A percentile compares a stretch with the other conserved stretches of the same genome.
phyloP scores from a whole-genome alignment of 371 early-diverging fungal genomes.

The Saksenaea oblongispora region DNA sequence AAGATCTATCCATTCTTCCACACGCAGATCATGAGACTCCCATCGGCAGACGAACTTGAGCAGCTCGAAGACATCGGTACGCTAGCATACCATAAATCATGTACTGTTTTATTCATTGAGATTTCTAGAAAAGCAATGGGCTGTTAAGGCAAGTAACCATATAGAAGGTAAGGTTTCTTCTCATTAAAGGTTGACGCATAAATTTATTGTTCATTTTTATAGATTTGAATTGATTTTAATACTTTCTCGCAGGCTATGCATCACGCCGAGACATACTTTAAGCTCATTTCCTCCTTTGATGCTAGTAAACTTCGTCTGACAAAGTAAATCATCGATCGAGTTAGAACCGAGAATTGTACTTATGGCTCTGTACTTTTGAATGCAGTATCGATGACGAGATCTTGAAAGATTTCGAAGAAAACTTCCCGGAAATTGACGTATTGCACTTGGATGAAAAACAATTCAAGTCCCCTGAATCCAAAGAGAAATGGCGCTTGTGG shows the following conservation, averaged over 20 bases:
- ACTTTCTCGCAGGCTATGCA: slow-evolving; percentile 66
- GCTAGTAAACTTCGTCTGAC: slow-evolving; percentile 77
- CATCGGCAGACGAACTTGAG: slow-evolving; percentile 76
- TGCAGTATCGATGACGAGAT: slow-evolving; percentile 82
- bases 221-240: background rate
- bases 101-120: background rate
- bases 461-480: slow-evolving; percentile 80
- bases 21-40: slow-evolving; percentile 59
- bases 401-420: slow-evolving; percentile 69
- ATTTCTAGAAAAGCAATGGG: slow-evolving; percentile 85
- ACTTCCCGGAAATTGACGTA: slow-evolving; percentile 75
- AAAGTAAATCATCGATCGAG: slow-evolving; percentile 44
- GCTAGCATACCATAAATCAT: background rate
- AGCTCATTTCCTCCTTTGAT: slow-evolving; percentile 70
- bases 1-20: background rate
- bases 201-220: background rate
- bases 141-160: slow-evolving; percentile 66
- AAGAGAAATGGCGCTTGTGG: slow-evolving; percentile 88
- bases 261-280: slow-evolving; percentile 92
- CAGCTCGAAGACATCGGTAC: slow-evolving; percentile 81
- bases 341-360: background rate
- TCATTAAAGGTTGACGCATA: background rate
- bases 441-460: slow-evolving; percentile 64
- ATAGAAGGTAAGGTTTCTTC: background rate
- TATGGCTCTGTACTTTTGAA: background rate